These are phyloP conservation scores for Logfia minima DNA, from an alignment of 129 eudicot genomes.

Conservation along the genomic window DNA sequence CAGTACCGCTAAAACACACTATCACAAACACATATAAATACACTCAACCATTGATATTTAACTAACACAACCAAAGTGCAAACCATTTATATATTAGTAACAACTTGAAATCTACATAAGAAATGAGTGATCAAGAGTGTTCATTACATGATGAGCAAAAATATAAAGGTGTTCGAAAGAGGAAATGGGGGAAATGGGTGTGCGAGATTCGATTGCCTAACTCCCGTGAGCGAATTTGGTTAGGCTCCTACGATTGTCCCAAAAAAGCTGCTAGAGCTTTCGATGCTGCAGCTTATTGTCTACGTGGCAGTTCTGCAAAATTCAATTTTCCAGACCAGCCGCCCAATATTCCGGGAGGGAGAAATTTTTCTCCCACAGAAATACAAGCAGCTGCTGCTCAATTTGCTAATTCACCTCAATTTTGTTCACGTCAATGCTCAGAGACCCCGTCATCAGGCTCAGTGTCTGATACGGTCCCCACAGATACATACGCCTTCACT, in stretches of 20 bases:
- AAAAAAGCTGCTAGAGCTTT: conserved; percentile 8
- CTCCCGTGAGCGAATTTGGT: conserved; percentile 9
- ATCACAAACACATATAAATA: not conserved
- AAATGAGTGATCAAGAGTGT: conserved; percentile 1
- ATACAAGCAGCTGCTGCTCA: conserved; percentile 42
- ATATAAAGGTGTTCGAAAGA: conserved; percentile 10
- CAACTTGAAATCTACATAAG: not conserved
- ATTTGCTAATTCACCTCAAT: conserved; percentile 22
- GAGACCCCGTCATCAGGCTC: not conserved
- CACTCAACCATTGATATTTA: not conserved
- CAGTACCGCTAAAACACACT: not conserved
- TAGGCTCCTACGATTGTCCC: not conserved
- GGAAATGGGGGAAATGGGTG: conserved; percentile 18
- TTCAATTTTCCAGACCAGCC: conserved; percentile 36
- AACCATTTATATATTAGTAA: not conserved
- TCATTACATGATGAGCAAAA: not conserved
- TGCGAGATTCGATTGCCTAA: conserved; percentile 6
- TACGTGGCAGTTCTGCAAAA: not conserved
- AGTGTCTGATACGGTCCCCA: not conserved
- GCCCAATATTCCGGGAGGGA: conserved; percentile 42
- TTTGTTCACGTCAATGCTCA: not conserved
- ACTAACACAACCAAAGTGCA: not conserved
- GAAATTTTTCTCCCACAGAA: conserved; percentile 26
- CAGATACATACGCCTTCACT: conserved; percentile 1
- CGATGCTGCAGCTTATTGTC: not conserved